Evolutionary conservation across 1,284 basidiomycete genomes (phyloP), one percentile per base, ranked within the genome.

Genomic region (Sporisorium exsertum): DNA sequence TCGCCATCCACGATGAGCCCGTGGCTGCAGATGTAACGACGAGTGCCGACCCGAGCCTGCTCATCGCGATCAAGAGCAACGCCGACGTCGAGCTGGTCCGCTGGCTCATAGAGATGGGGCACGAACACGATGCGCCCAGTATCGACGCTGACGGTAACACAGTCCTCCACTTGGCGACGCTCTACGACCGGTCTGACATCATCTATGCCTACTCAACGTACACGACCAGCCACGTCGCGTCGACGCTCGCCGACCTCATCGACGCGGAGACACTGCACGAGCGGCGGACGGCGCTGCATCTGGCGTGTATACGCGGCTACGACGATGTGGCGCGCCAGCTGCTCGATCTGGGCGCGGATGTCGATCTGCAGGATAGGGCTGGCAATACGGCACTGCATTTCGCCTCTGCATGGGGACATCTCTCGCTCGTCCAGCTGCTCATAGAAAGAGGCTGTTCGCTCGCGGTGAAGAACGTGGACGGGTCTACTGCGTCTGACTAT

Each of bases 311-410:
- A 76, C 93, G 92, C 69, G 95, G 95, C 45, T 94, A 95, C 77
- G 91, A 94, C 79, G 92, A 92, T 58, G 91, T 96, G 66, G 93
- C 93, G 63, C 80, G 94, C 92, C 92, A 94, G 89, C 88, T 97
- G 45, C 92, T 93, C 82, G 94, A 95, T 84, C 86, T 93, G 20
- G 93, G 91, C 3, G 94, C 94, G 16, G 94, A 97, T 86, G 88
- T 92, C 65, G 92, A 96, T 86, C 87, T 96, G 57, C 89, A 94
- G 10, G 95, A 97, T 87, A 90, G 94, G 64, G 90, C 92, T 85
- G 95, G 95, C 33, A 96, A 97, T 82, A 93, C 94, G 0, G 91
- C 95, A 16, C 87, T 97, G 58, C 95, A 98, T 85, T 95, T 94
- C 80, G 85, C 47, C 8, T 64, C 76, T 15, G 53, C 64, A 62